A percentile compares a stretch with the other conserved stretches of the same genome.
Conservation (phyloP, 495 filamentous ascomycete genomes). For the Penicillium samsonianum region DNA sequence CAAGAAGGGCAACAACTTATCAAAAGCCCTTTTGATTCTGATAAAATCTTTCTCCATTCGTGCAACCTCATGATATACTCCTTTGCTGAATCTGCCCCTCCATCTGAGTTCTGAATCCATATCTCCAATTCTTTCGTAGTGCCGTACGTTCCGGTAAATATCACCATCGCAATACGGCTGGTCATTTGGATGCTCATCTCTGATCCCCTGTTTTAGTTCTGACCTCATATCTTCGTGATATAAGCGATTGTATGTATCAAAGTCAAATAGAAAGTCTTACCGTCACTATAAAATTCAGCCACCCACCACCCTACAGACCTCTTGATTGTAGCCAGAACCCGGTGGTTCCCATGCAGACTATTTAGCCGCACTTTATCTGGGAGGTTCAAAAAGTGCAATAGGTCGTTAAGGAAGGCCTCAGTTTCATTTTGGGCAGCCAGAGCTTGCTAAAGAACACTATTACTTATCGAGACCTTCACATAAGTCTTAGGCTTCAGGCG, state of each 20-base stretch:
- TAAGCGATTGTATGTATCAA: neutral
- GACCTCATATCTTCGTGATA: neutral
- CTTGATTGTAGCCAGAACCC: too few relatives aligned
- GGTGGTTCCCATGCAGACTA: neutral
- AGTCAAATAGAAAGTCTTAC: constrained; percentile 5
- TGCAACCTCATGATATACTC: neutral
- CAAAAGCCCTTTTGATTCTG: neutral
- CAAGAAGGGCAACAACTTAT: too few relatives aligned
- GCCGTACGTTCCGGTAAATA: constrained; percentile 13
- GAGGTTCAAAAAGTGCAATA: constrained; percentile 1
- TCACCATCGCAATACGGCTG: constrained; percentile 18
- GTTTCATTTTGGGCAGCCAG: neutral
- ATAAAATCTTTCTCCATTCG: constrained; percentile 8
- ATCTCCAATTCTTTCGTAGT: constrained; percentile 14
- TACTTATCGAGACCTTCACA: constrained; percentile 2
- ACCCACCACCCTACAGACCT: constrained; percentile 5
- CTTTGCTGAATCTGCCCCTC: constrained; percentile 12
- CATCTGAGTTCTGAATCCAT: constrained; percentile 13
- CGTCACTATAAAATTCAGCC: constrained; percentile 5
- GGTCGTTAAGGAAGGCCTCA: constrained; percentile 3
- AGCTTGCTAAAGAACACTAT: constrained; percentile 3
- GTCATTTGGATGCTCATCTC: constrained; percentile 15
- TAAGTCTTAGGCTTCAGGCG: constrained; percentile 9
- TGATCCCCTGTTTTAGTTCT: constrained; percentile 1
- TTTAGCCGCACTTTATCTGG: constrained; percentile 3